These are phyloP conservation scores for Colletotrichum kahawae DNA, from an alignment of 2,329 filamentous ascomycete species.

Conservation along the genomic window DNA sequence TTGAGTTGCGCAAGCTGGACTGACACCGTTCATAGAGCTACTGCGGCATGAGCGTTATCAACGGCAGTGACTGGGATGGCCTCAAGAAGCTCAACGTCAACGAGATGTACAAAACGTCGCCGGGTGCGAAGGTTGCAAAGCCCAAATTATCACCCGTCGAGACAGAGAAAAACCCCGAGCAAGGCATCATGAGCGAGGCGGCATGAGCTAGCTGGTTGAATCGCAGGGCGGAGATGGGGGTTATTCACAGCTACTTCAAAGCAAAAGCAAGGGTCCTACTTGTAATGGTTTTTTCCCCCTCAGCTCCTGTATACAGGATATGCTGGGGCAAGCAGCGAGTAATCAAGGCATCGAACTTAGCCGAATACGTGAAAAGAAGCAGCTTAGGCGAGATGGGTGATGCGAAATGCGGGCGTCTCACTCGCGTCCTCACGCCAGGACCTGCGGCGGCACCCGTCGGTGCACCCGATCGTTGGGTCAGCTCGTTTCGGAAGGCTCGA, in stretches of 20 bases:
- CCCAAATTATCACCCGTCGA: not conserved
- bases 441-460: not conserved
- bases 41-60: slow-evolving; percentile 81
- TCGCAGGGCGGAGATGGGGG: not conserved
- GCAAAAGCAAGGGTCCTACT: not conserved
- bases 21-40: slow-evolving; percentile 59
- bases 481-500: not conserved
- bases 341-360: not conserved
- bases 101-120: slow-evolving; percentile 64
- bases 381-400: not conserved
- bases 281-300: not conserved
- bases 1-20: not conserved
- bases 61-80: slow-evolving; percentile 69
- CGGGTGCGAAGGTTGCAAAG: slow-evolving; percentile 2
- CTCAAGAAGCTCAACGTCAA: slow-evolving; percentile 81
- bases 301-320: not conserved
- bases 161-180: not conserved
- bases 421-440: not conserved
- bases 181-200: not conserved
- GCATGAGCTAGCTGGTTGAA: not conserved
- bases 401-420: not conserved
- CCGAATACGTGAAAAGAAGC: not conserved
- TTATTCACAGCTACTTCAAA: not conserved
- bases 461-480: not conserved
- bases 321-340: not conserved